Base-by-base conservation (phyloP, 805 yeast genomes). In the Schizosaccharomyces cryophilus region DNA sequence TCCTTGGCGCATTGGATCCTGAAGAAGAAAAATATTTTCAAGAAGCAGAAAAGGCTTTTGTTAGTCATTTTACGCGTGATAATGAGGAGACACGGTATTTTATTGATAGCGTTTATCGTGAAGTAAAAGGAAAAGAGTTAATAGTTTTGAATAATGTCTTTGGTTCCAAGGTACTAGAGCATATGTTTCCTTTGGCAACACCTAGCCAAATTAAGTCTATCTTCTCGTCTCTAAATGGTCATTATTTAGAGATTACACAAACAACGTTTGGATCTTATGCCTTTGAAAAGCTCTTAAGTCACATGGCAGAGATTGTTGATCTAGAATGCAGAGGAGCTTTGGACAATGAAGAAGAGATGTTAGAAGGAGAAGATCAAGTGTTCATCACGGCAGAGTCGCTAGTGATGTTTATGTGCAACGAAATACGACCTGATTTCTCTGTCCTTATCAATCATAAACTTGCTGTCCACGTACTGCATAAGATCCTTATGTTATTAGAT, bases 181-280 rank as follows among this genome's bases (percentile, higher is more conserved):
- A 97, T 68, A 73, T 90, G 63, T 78, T 89, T 24, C 71, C 85
- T 48, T 73, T 75, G 24, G 83, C 88, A 19, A 75, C 77, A 31
- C 83, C 81, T 64, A 73, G 71, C 13, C 95, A 88, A 69, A 71
- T 87, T 63, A 62, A 82, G 66, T 73, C 74, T 40, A 69, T 90
- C 0, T 85, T 84, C 70, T 77, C 76, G 62, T 79, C 82, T 0
- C 84, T 87, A 67, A 75, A 75, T 56, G 87, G 85, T 17, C 84
- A 84, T 65, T 85, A 85, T 66, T 79, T 78, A 19, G 79, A 83
- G 21, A 74, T 88, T 65, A 79, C 90, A 3, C 81, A 81, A 66
- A 96, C 90, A 67, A 89, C 88, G 69, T 90, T 87, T 69, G 82
- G 95, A 1, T 89, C 96, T 0, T 97, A 90, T 71, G 94, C 90